Evolutionary conservation across 73 alveolate genomes (phyloP).

Genomic region (Urostyla sp.): DNA sequence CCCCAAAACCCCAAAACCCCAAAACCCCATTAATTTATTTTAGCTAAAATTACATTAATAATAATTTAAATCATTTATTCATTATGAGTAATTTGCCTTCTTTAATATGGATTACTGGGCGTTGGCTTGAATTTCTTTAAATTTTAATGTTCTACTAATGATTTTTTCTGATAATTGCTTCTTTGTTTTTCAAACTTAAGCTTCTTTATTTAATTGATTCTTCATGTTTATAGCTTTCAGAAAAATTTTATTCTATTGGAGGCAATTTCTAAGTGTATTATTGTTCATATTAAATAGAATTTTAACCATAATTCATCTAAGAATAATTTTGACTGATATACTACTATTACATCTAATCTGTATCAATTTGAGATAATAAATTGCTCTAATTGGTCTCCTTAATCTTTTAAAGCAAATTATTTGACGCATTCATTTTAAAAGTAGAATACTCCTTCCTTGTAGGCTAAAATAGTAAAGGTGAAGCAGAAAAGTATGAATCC

Average conservation of each 20-base stretch:
- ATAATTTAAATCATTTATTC: background rate
- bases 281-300: background rate
- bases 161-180: background rate
- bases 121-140: background rate
- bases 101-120: constrained; percentile 43
- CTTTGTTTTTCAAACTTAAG: no score
- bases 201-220: background rate
- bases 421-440: background rate
- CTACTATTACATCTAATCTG: constrained; percentile 23
- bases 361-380: constrained; percentile 28
- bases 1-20: background rate
- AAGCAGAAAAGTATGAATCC: constrained; percentile 19
- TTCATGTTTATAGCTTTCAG: background rate
- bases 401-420: constrained; percentile 27
- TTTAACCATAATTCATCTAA: background rate
- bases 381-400: constrained; percentile 41
- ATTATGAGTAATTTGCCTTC: constrained; percentile 21
- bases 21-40: background rate
- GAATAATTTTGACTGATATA: constrained; percentile 12
- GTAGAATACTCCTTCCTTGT: background rate
- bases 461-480: constrained; percentile 20
- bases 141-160: background rate
- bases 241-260: background rate
- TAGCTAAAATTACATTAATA: background rate
- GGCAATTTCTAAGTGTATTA: background rate